phyloP scores from a whole-genome alignment of 495 filamentous ascomycete species.

The Xylaria scruposa region DNA sequence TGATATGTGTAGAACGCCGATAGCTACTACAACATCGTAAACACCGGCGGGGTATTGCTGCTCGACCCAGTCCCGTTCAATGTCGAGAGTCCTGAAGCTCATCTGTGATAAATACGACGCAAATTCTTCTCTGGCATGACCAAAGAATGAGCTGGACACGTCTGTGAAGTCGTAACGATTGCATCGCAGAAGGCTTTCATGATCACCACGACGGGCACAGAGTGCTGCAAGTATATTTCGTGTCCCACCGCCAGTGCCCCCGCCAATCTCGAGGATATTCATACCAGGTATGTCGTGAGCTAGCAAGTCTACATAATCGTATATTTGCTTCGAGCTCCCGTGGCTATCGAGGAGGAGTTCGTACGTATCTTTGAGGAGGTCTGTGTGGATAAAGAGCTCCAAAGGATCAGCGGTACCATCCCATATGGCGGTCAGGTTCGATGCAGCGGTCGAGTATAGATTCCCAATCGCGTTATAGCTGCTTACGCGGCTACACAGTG shows the following conservation, averaged over 20 bases:
- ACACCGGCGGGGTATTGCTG: constrained; percentile 36
- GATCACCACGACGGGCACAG: constrained; percentile 9
- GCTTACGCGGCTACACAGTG: neutral
- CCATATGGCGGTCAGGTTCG: constrained; percentile 45
- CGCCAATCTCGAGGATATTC: constrained; percentile 53
- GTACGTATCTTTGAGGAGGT: constrained; percentile 8
- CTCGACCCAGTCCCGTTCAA: constrained; percentile 29
- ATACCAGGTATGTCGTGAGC: constrained; percentile 47
- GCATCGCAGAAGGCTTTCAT: constrained; percentile 20
- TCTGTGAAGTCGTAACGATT: constrained; percentile 56
- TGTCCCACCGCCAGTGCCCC: constrained; percentile 45
- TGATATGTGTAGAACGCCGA: constrained; percentile 54
- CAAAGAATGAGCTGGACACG: constrained; percentile 56
- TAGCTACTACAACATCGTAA: constrained; percentile 50
- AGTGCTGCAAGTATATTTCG: constrained; percentile 26
- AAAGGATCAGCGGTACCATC: constrained; percentile 45
- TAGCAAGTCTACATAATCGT: constrained; percentile 32
- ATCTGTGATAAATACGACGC: constrained; percentile 24
- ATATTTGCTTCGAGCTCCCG: constrained; percentile 17
- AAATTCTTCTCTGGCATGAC: constrained; percentile 37
- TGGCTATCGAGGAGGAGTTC: neutral
- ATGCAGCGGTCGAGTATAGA: constrained; percentile 3
- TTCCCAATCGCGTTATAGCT: constrained; percentile 10
- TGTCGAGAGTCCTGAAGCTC: constrained; percentile 39
- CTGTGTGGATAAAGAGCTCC: constrained; percentile 33